These are phyloP conservation scores for Xylariaceae sp. DNA, from an alignment of 2,329 filamentous ascomycete genomes.

Conservation along the genomic window DNA sequence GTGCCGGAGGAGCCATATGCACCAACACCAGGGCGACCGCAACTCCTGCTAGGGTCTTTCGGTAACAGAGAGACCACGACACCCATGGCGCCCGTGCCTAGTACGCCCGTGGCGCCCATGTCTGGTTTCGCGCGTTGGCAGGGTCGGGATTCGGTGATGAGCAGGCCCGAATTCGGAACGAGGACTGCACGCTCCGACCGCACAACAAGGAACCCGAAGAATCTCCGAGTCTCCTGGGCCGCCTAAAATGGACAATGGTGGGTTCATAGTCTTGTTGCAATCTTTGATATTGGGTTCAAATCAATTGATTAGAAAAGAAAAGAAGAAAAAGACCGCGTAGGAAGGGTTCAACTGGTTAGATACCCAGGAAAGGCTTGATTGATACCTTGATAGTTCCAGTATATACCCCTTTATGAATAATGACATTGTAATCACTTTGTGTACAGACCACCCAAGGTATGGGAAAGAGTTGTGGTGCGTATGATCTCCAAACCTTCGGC, in stretches of 20 bases:
- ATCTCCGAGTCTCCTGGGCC: constrained; percentile 32
- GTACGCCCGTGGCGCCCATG: constrained; percentile 30
- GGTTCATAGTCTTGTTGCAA: neutral
- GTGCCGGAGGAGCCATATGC: constrained; percentile 23
- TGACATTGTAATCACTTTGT: neutral
- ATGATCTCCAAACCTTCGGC: too few relatives aligned
- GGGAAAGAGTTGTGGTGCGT: too few relatives aligned
- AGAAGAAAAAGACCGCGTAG: too few relatives aligned
- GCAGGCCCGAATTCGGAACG: constrained; percentile 23
- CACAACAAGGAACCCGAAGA: constrained; percentile 20
- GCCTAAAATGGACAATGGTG: constrained; percentile 7
- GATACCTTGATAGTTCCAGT: neutral
- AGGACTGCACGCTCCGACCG: constrained; percentile 22
- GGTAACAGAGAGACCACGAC: constrained; percentile 29
- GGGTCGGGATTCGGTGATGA: constrained; percentile 23
- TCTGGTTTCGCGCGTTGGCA: constrained; percentile 25
- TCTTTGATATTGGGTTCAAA: neutral
- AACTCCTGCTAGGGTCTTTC: constrained; percentile 26
- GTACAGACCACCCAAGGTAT: too few relatives aligned
- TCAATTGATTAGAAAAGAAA: too few relatives aligned
- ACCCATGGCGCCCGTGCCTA: constrained; percentile 30
- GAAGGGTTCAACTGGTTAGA: too few relatives aligned
- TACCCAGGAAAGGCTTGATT: too few relatives aligned
- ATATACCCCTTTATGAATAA: neutral
- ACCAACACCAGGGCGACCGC: constrained; percentile 31